Evolutionary conservation across 257 asterid genomes (phyloP), one percentile per base, ranked within the genome.

Genomic region (Eustoma russellianum): DNA sequence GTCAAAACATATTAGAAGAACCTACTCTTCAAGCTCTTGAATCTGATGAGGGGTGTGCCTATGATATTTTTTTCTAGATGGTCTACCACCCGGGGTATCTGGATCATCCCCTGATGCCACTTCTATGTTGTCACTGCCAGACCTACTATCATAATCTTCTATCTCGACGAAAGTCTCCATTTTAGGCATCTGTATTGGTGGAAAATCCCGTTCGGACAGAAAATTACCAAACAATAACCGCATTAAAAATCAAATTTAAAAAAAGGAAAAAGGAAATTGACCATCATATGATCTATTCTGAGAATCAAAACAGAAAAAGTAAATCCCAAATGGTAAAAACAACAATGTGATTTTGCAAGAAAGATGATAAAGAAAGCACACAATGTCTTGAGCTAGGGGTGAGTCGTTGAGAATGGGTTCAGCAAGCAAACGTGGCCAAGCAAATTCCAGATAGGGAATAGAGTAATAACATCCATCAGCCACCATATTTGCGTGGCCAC

Each of bases 21-120:
- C 80, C 40, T 60, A 87, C 98, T 75, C 58, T 68, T 91, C 98
- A 16, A 91, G 95, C 48, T 79, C 94, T 62, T 91, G 96, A 70
- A 84, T 87, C 61, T 91, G 98, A 48, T 60, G 70, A 1, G 77
- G 75, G 19, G 80, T 82, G 68, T 91, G 96, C 46, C 98, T 65
- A 41, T 80, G 85, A 50, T 82, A 79, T 47, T 75, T 84, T 60
- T 77, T 82, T 69, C 71, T 77, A 7, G 83, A 66, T 9, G 86
- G 41, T 53, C 52, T 79, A 55, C 60, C 73, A 7, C 62, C 81
- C n/a, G 48, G 9, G 9, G 12, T 38, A 9, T 74, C 77, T 18
- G 67, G 75, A 71, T 89, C 95, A 62, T 81, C 93, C 41, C 80
- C 87, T 7, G 94, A 81, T 52, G 71, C 81, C 45, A 68, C 82